phyloP scores from a whole-genome alignment of 352 stramenopile genomes.

The Phytophthora nicotianae region DNA sequence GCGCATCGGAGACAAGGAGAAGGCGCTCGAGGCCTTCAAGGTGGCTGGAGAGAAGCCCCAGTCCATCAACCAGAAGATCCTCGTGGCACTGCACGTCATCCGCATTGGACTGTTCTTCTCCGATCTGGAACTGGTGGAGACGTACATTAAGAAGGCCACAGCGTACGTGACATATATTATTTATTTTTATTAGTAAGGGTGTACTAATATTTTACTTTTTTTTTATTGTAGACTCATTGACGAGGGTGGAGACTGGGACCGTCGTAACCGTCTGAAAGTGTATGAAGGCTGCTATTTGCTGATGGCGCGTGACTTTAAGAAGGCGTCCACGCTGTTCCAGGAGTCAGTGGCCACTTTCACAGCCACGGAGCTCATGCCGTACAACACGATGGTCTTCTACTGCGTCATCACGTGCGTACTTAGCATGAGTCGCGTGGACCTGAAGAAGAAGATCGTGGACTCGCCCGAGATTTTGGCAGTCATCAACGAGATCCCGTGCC shows the following conservation, averaged over 20 bases:
- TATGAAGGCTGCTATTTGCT: conserved; percentile 96
- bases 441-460: conserved; percentile 99
- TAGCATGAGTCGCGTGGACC: conserved; percentile 90
- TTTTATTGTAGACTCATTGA: conserved; percentile 80
- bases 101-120: conserved; percentile 90
- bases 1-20: conserved; percentile 92
- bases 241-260: conserved; percentile 98
- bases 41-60: conserved; percentile 94
- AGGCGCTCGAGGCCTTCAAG: conserved; percentile 91
- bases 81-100: conserved; percentile 95
- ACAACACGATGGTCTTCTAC: conserved; percentile 98
- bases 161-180: conserved; percentile 35
- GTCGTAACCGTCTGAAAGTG: conserved; percentile 98
- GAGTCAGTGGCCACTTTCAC: conserved; percentile 99
- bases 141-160: conserved; percentile 89
- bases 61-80: conserved; percentile 97
- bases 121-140: conserved; percentile 84
- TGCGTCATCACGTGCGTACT: conserved; percentile 96
- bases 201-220: conserved; percentile 1
- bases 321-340: conserved; percentile 92
- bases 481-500: conserved; percentile 81
- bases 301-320: conserved; percentile 94
- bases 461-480: conserved; percentile 95
- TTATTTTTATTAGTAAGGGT: background rate
- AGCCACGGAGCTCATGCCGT: conserved; percentile 97